phyloP scores from a whole-genome alignment of 2,329 filamentous ascomycete species.

The Dactylellina parvicollis region DNA sequence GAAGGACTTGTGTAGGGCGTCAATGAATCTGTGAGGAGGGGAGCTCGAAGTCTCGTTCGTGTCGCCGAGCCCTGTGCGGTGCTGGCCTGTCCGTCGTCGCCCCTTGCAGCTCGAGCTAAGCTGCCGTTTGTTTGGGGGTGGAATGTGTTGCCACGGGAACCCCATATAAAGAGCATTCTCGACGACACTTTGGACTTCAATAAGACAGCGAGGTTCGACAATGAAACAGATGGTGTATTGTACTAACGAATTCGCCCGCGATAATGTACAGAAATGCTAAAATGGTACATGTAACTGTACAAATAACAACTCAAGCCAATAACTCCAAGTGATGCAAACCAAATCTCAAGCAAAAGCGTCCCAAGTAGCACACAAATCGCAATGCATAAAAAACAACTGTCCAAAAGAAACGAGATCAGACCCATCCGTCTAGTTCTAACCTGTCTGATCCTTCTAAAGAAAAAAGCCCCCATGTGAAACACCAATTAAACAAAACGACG shows the following conservation, averaged over 20 bases:
- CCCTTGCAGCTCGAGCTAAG: constrained; percentile 45
- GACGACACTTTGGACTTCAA: neutral
- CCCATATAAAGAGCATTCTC: constrained; percentile 7
- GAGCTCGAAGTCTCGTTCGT: constrained; percentile 25
- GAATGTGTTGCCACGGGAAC: constrained; percentile 51
- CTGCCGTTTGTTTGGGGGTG: constrained; percentile 25
- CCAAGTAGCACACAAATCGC: neutral
- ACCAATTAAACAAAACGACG: constrained; percentile 11
- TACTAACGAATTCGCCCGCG: constrained; percentile 8
- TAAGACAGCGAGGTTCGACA: neutral
- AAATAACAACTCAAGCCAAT: neutral
- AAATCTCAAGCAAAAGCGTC: neutral
- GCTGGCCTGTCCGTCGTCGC: too few relatives aligned
- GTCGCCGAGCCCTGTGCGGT: constrained; percentile 1
- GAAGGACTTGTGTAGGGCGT: too few relatives aligned
- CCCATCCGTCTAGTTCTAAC: too few relatives aligned
- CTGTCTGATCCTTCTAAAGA: neutral
- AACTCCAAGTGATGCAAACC: constrained; percentile 18
- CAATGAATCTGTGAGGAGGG: neutral
- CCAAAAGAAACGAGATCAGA: neutral
- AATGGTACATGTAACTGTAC: neutral
- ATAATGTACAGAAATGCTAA: constrained; percentile 25
- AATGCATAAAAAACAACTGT: neutral
- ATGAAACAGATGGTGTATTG: neutral
- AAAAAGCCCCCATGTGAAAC: neutral